phyloP scores from a whole-genome alignment of 225 moss, liverwort and hornwort species.

The Pseudisothecium myosuroides region DNA sequence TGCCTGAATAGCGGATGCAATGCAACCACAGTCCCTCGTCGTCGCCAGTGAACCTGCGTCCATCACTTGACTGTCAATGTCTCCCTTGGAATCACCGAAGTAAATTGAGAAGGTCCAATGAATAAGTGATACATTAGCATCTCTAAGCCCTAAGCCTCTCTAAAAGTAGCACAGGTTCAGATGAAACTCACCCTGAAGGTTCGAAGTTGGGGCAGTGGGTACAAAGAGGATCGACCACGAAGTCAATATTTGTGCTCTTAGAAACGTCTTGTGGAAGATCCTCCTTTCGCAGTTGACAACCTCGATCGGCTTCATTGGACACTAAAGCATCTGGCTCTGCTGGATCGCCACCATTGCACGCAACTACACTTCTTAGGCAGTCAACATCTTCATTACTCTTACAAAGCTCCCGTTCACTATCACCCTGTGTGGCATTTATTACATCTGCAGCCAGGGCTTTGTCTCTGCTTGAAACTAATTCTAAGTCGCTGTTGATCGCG shows the following conservation, averaged over 20 bases:
- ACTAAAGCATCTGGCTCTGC: background rate
- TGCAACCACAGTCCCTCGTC: constrained; percentile 86
- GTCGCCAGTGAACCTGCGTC: constrained; percentile 37
- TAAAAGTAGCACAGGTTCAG: background rate
- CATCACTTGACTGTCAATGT: background rate
- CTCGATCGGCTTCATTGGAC: background rate
- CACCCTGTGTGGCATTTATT: background rate
- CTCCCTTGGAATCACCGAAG: background rate
- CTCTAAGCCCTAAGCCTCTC: background rate
- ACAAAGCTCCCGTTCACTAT: background rate
- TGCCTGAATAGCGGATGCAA: constrained; percentile 71
- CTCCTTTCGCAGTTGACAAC: background rate
- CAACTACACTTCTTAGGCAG: background rate
- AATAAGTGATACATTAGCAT: background rate
- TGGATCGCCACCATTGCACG: background rate
- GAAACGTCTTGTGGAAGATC: background rate
- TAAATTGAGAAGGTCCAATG: background rate
- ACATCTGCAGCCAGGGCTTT: background rate
- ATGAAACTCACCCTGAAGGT: constrained; percentile 62
- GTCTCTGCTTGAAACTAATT: background rate
- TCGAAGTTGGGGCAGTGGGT: constrained; percentile 82
- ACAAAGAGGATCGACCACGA: constrained; percentile 64
- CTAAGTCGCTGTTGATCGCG: background rate
- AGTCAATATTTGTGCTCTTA: constrained; percentile 4
- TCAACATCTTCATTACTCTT: background rate